Percentiles rank a stretch among this genome's conserved stretches.
These are phyloP conservation scores for Vaccinium vitisidaea DNA, from an alignment of 148 eudicot species.

Conservation along the genomic window DNA sequence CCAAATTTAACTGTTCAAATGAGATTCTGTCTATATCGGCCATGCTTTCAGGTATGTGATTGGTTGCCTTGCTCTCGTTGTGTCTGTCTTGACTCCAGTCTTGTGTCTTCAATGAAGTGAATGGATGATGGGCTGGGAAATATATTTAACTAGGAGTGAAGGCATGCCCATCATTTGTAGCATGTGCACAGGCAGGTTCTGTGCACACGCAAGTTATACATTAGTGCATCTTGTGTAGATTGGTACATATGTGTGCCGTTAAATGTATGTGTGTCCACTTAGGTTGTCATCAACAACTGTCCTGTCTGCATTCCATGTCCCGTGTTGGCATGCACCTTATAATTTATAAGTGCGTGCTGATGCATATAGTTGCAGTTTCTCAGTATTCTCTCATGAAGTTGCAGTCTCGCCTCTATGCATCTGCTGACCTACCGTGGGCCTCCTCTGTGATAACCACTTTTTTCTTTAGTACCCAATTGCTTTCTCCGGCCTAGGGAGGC, in stretches of 20 bases:
- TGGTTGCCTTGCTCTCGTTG: background rate
- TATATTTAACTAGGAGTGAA: slow-evolving; percentile 18
- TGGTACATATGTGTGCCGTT: slow-evolving; percentile 35
- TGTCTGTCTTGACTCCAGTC: slow-evolving; percentile 14
- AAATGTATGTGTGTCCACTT: slow-evolving; percentile 34
- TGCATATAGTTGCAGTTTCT: slow-evolving; percentile 96
- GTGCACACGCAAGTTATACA: slow-evolving; percentile 19
- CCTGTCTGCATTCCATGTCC: slow-evolving; percentile 80
- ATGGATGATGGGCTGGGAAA: slow-evolving; percentile 18
- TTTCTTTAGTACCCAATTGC: slow-evolving; percentile 99
- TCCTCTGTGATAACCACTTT: slow-evolving; percentile 97
- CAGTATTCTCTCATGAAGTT: slow-evolving; percentile 99
- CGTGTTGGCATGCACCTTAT: slow-evolving; percentile 85
- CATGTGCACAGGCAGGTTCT: slow-evolving; percentile 24
- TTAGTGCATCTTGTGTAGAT: slow-evolving; percentile 30
- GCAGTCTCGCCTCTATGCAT: slow-evolving; percentile 96
- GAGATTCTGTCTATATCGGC: slow-evolving; percentile 84
- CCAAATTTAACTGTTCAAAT: slow-evolving; percentile 74
- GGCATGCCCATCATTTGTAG: slow-evolving; percentile 21
- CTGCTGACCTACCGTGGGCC: slow-evolving; percentile 99
- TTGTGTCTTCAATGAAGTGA: slow-evolving; percentile 14
- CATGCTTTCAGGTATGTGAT: slow-evolving; percentile 76
- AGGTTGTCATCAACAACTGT: slow-evolving; percentile 94
- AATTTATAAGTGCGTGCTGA: slow-evolving; percentile 91
- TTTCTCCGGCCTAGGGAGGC: slow-evolving; percentile 99